These are phyloP conservation scores for Trichoderma citrinoviride DNA, from an alignment of 2,329 filamentous ascomycete species.

Conservation along the genomic window DNA sequence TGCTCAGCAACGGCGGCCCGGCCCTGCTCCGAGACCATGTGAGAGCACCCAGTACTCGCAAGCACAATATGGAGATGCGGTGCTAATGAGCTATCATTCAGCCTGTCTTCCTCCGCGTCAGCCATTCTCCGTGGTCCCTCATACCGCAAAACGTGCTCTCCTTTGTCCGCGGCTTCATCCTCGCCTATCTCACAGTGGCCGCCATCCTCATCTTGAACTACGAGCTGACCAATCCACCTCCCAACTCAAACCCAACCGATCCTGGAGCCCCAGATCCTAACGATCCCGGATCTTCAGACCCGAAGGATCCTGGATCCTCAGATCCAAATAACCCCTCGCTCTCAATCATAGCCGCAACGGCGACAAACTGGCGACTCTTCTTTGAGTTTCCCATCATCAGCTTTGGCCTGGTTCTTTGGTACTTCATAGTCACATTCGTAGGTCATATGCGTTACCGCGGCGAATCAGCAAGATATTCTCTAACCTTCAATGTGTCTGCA, in stretches of 20 bases:
- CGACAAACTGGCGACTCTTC: conserved; percentile 41
- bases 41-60: conserved; percentile 17
- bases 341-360: conserved; percentile 32
- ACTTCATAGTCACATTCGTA: conserved; percentile 48
- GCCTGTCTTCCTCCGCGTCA: conserved; percentile 51
- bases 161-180: conserved; percentile 41
- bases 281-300: too few relatives aligned
- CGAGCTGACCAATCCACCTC: conserved; percentile 32
- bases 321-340: too few relatives aligned
- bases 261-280: too few relatives aligned
- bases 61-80: neutral
- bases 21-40: conserved; percentile 39
- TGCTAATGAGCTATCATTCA: conserved; percentile 31
- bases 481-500: conserved; percentile 26
- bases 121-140: conserved; percentile 50
- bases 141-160: conserved; percentile 48
- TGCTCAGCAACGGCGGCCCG: conserved; percentile 34
- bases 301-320: too few relatives aligned
- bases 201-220: conserved; percentile 44
- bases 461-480: neutral
- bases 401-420: conserved; percentile 43
- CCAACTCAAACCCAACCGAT: too few relatives aligned
- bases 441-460: conserved; percentile 28
- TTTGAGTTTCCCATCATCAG: conserved; percentile 52
- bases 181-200: conserved; percentile 44